Evolutionary conservation across 1,284 basidiomycete genomes (phyloP), one percentile per base, ranked within the genome.

Genomic region (Ganoderma boninense): DNA sequence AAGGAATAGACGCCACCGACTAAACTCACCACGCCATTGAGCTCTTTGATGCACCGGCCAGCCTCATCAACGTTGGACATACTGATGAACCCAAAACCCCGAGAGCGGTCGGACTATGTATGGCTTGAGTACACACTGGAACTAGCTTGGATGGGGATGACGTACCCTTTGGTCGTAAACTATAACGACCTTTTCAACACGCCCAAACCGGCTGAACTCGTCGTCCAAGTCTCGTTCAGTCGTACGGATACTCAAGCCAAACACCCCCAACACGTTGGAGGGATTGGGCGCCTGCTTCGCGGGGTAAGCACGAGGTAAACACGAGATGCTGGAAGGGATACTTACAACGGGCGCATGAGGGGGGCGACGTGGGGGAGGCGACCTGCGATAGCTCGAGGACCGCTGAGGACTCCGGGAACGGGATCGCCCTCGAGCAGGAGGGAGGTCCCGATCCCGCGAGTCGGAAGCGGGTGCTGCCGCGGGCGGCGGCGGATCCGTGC

Each of bases 81-180:
- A 73, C 93, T 94, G 80, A 99, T 96, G 82, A 99, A 99, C 52
- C 97, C 97, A 77, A 99, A 99, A 11, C 97, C 98, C 74, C 97
- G 94, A 67, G 97, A 99, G 69, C 98, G 93, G 79, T 97, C 96
- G 62, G 96, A 95, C 95, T 97, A 81, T 4, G 56, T 64, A 63
- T 68, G 63, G 68, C 54, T 42, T 65, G 59, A 65, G 56, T 6
- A 73, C 76, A 66, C 74, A 74, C 63, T 44, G 71, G 68, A 20
- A 32, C 49, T 67, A 52, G 38, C 61, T 49, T 38, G 69, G 32
- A 1, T 52, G 26, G 35, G 43, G 7, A 29, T 26, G 84, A 69
- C 95, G 79, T 79, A 98, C 97, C 79, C 97, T 87, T 82, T 98
- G 97, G 83, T 99, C 97, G 80, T 99, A 99, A n/a, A 99, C 98